phyloP scores from a whole-genome alignment of 352 stramenopile species.

The Phytophthora chlamydospora region DNA sequence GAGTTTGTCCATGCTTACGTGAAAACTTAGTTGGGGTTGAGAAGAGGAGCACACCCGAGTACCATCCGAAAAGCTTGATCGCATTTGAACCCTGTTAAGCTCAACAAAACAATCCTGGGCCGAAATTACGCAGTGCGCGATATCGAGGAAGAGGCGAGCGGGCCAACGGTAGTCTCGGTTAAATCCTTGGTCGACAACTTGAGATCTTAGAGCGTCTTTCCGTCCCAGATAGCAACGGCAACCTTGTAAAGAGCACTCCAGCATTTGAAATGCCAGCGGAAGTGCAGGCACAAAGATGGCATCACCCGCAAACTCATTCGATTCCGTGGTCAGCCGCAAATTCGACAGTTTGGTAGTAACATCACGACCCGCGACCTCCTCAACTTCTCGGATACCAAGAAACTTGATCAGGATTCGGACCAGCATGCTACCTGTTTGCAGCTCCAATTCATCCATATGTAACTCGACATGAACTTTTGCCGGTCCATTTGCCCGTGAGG shows the following conservation, averaged over 20 bases:
- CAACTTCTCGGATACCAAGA: constrained; percentile 17
- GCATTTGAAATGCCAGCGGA: constrained; percentile 73
- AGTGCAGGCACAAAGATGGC: constrained; percentile 69
- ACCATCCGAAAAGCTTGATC: constrained; percentile 63
- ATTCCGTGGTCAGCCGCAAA: constrained; percentile 64
- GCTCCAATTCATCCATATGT: constrained; percentile 56
- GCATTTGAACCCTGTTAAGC: constrained; percentile 44
- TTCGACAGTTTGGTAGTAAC: constrained; percentile 41
- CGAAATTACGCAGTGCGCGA: constrained; percentile 36
- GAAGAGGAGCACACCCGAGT: constrained; percentile 45
- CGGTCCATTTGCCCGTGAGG: background rate
- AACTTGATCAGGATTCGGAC: constrained; percentile 43
- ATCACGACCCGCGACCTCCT: constrained; percentile 17
- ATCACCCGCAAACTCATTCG: constrained; percentile 65
- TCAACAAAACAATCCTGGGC: constrained; percentile 41
- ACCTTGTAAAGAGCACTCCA: constrained; percentile 67
- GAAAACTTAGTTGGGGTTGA: constrained; percentile 55
- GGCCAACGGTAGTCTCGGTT: constrained; percentile 15
- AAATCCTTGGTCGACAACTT: background rate
- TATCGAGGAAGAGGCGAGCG: constrained; percentile 47
- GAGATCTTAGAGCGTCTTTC: background rate
- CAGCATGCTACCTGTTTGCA: constrained; percentile 48
- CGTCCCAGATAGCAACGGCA: constrained; percentile 49
- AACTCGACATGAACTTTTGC: constrained; percentile 47
- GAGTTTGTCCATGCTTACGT: constrained; percentile 49